Evolutionary conservation across 1,284 basidiomycete genomes (phyloP).

Genomic region (Calocybe gambosa): DNA sequence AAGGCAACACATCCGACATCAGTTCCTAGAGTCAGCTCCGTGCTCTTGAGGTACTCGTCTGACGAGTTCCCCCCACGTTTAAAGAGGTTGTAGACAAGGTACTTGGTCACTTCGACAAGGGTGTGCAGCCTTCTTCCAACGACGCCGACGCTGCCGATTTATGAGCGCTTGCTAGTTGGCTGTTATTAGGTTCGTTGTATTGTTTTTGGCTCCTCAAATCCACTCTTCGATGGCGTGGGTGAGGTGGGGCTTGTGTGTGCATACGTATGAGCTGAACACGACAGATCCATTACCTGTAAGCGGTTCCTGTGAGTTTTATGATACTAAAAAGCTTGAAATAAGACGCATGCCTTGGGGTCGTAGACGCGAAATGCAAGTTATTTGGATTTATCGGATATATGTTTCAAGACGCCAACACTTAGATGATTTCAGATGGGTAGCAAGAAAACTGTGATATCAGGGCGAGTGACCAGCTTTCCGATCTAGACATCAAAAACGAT

Average conservation of each 20-base stretch:
- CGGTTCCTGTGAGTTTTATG: too few relatives aligned
- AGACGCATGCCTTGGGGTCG: too few relatives aligned
- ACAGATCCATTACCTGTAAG: too few relatives aligned
- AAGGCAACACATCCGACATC: slow-evolving; percentile 95
- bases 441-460: too few relatives aligned
- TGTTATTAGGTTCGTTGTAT: slow-evolving; percentile 22
- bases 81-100: slow-evolving; percentile 91
- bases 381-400: too few relatives aligned
- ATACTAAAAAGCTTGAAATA: too few relatives aligned
- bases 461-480: too few relatives aligned
- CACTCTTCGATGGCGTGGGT: slow-evolving; percentile 93
- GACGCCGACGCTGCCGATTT: slow-evolving; percentile 77
- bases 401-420: too few relatives aligned
- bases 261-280: too few relatives aligned
- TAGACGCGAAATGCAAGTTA: too few relatives aligned
- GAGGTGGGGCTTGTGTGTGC: slow-evolving; percentile 93
- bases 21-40: slow-evolving; percentile 91
- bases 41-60: slow-evolving; percentile 91
- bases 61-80: slow-evolving; percentile 93
- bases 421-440: too few relatives aligned
- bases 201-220: slow-evolving; percentile 72
- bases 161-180: neutral
- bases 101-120: slow-evolving; percentile 89
- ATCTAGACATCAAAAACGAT: too few relatives aligned
- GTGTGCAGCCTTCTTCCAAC: slow-evolving; percentile 92